phyloP scores from a whole-genome alignment of 129 eudicot species.

The Mikania micrantha region DNA sequence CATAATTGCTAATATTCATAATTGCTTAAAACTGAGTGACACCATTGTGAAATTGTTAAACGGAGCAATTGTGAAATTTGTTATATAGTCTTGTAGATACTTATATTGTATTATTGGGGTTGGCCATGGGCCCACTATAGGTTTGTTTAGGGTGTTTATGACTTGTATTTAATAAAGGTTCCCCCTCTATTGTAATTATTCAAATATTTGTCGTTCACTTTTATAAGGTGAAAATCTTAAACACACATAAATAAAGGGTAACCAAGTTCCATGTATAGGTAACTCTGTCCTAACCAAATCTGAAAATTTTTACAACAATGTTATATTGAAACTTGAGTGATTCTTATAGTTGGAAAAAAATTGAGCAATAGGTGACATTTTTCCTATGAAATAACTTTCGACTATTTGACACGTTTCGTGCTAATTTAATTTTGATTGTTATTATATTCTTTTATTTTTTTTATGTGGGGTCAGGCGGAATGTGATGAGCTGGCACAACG shows the following conservation, averaged over 20 bases:
- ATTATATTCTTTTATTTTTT: not conserved
- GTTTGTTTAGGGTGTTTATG: no score
- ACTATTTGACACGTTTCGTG: not conserved
- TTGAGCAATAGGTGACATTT: not conserved
- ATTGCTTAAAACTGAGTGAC: not conserved
- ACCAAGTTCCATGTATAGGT: not conserved
- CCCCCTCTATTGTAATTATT: no score
- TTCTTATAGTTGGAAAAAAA: not conserved
- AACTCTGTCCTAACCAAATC: no score
- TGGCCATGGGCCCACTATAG: no score
- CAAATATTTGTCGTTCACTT: no score
- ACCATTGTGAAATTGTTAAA: no score
- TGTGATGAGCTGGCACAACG: constrained; percentile 93
- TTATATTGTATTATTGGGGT: no score
- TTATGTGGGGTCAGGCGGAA: constrained; percentile 54
- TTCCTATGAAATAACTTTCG: not conserved
- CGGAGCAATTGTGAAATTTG: not conserved
- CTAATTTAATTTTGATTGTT: not conserved
- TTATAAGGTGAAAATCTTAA: no score
- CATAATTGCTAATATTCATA: not conserved
- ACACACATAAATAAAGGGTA: not conserved
- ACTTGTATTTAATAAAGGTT: no score
- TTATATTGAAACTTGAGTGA: not conserved
- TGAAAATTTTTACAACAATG: not conserved
- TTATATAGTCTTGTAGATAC: no score